These are phyloP conservation scores for Pythium sukuiense DNA, from an alignment of 352 stramenopile species.

Conservation along the genomic window DNA sequence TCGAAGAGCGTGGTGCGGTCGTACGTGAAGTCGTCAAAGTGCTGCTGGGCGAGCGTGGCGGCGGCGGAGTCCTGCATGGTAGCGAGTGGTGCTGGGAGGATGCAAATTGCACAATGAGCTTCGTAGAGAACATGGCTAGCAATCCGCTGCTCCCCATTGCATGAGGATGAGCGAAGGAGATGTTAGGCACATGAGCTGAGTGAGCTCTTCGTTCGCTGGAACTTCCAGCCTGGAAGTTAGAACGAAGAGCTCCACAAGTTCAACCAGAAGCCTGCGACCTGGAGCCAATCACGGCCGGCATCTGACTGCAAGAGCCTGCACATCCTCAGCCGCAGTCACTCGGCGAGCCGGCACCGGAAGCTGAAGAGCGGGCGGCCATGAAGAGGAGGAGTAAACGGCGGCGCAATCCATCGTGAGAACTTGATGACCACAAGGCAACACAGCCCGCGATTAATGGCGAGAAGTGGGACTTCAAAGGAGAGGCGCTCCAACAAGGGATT, in stretches of 20 bases:
- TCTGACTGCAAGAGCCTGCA: neutral
- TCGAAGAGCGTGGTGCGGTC: slow-evolving; percentile 63
- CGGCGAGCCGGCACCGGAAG: neutral
- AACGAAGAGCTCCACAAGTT: slow-evolving; percentile 16
- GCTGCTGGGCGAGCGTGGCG: slow-evolving; percentile 64
- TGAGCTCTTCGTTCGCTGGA: neutral
- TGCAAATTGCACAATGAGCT: slow-evolving; percentile 11
- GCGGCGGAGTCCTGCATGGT: slow-evolving; percentile 56
- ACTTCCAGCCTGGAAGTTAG: neutral
- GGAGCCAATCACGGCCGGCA: neutral
- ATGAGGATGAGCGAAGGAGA: neutral
- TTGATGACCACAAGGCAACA: neutral
- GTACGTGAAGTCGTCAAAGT: slow-evolving; percentile 74
- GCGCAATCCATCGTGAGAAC: neutral
- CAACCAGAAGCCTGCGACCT: slow-evolving; percentile 8
- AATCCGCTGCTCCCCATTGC: neutral
- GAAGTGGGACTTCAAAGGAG: slow-evolving; percentile 7
- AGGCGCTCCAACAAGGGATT: slow-evolving; percentile 11
- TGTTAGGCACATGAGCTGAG: neutral
- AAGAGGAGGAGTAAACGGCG: slow-evolving; percentile 1
- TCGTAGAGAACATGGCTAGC: too few relatives aligned
- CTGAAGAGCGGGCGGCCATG: neutral
- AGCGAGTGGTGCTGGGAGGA: neutral
- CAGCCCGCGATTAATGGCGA: neutral
- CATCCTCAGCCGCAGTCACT: neutral